Evolutionary conservation across 2,329 filamentous ascomycete genomes (phyloP), one percentile per base, ranked within the genome.

Genomic region (Xylaria sp.): DNA sequence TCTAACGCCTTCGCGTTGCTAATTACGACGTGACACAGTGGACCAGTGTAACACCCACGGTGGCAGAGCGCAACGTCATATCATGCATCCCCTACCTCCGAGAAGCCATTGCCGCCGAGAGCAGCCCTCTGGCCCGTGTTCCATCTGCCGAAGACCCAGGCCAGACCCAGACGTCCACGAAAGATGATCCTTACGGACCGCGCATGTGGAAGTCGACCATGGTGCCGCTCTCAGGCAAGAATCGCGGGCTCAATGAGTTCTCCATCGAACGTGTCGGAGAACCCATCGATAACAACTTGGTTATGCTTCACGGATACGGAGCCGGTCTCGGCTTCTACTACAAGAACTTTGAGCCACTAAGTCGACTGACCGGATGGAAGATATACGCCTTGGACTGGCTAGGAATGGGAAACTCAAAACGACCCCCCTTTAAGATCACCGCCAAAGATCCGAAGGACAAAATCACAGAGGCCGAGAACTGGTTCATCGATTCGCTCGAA

Each of bases 301-400:
- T 99, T 53, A 97, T 99, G 89, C 84, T 99, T 4, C 96, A 99
- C 78, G 96, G 96, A 69, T 99, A 99, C 80, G 96, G 96, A 56
- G 96, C 96, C 2, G 96, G 96, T 0, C 86, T 99, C 0, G 96
- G 95, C 26, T 98, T 99, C 82, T 99, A 97, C 85, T 99, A 97
- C 85, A 95, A 96, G 82, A 99, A 99, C 79, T 97, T 97, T 69
- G 96, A 99, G 80, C 89, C 91, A 6, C 82, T 99, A 40, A 94
- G 91, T 54, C 89, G 94, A 20, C 83, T 89, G 0, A 84, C 87
- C 33, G 94, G 94, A 33, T 97, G 96, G 90, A 94, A 93, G 76
- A 82, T 99, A 20, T 98, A 96, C 78, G 93, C 95, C 0, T 84
- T 99, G n/a, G 95, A 99, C 77, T 89, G 98, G 86, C 86, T 97